A percentile compares a stretch with the other conserved stretches of the same genome.
Evolutionary conservation across 2,329 filamentous ascomycete genomes (phyloP).

Genomic region (Nemania sp.): DNA sequence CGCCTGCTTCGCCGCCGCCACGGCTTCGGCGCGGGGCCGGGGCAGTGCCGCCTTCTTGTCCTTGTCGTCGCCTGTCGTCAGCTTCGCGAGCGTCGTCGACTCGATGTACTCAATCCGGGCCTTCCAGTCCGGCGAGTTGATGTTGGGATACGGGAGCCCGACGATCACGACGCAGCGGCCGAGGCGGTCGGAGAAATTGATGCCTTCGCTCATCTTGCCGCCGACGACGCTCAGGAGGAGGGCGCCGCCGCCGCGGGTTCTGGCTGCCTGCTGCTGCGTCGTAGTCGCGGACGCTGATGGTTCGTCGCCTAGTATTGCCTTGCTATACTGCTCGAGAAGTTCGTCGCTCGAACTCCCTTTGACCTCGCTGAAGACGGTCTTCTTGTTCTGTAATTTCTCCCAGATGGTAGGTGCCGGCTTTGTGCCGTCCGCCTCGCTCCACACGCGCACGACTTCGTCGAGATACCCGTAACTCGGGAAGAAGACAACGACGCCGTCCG

Average conservation of each 20-base stretch:
- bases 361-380: slow-evolving; percentile 65
- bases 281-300: background rate
- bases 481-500: slow-evolving; percentile 90
- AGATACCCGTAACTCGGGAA: slow-evolving; percentile 96
- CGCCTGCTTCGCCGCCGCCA: slow-evolving; percentile 54
- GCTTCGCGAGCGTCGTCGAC: slow-evolving; percentile 51
- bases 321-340: slow-evolving; percentile 73
- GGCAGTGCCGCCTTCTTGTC: too few relatives aligned
- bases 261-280: background rate
- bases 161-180: slow-evolving; percentile 91
- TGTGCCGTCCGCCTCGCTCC: slow-evolving; percentile 53
- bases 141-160: slow-evolving; percentile 90
- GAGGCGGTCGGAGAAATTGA: slow-evolving; percentile 93
- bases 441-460: slow-evolving; percentile 68
- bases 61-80: slow-evolving; percentile 39
- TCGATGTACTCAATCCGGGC: slow-evolving; percentile 89
- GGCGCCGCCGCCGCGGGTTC: slow-evolving; percentile 70
- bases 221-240: slow-evolving; percentile 89
- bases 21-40: slow-evolving; percentile 39
- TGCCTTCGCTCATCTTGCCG: slow-evolving; percentile 94
- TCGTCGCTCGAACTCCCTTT: slow-evolving; percentile 66
- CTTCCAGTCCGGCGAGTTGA: slow-evolving; percentile 88
- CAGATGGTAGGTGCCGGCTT: slow-evolving; percentile 53
- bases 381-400: slow-evolving; percentile 61
- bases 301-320: slow-evolving; percentile 63